Base-by-base conservation (phyloP, 2,329 filamentous ascomycete species). In the Lachnellula cervina region DNA sequence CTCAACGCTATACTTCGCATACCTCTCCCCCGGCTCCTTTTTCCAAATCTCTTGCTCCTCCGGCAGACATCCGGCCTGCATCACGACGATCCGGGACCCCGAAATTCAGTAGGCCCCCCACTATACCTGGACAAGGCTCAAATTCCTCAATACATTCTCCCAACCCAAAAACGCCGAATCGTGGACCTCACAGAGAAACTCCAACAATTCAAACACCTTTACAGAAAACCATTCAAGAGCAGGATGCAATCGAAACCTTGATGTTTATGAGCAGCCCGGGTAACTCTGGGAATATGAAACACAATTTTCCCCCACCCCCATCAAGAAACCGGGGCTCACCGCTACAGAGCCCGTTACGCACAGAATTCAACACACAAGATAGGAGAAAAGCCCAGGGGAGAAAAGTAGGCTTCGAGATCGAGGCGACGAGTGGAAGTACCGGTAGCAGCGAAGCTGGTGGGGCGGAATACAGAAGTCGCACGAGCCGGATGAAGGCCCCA, bases 191-290 rank as follows among this genome's bases (percentile, higher is more conserved):
- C 17, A 60, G 57, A 57, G 61, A 63, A 9, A 60, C 59, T 42
- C 34, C 47, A 11, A 21, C 55, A 16, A 73, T 88, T 4, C 84
- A 84, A 58, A 88, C 87, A 32, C 85, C 68, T 25, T 62, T 86
- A 0, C 86, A 85, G 54, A 86, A 89, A 60, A 84, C 83, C 21
- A 74, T 81, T 8, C 81, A 88, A 51, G 89, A 94, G 67, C 88
- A 91, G 66, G 89, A 93, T 65, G 89, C 89, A 5, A 84, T 93
- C 47, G 89, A 92, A 67, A 87, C 88, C 0, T 73, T 94, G 23
- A 76, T 93, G 25, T 91, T 92, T 66, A 88, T 94, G 83, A 90
- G 88, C 66, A 89, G 86, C 59, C 88, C 88, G 0, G 86, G 86
- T 16, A 88, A 89, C 69, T 87, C 86, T 45, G 77, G 80, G 43